Evolutionary conservation across 169 alveolate genomes (phyloP).

Genomic region (Eimeria praecox): DNA sequence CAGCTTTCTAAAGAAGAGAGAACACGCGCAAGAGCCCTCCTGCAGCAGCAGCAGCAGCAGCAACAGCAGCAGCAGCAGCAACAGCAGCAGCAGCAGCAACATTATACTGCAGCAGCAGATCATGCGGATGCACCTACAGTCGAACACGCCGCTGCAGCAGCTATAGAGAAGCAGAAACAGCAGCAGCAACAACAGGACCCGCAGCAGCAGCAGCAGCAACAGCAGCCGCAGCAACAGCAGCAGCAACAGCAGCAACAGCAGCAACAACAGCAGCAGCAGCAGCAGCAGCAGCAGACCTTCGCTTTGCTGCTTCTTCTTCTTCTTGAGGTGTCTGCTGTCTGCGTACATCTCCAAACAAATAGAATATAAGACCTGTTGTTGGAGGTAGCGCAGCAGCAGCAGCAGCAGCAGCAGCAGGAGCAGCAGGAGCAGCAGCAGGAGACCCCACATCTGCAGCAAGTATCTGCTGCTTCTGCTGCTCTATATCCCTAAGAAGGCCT

Average conservation of each 20-base stretch:
- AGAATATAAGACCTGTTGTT: constrained; percentile 33
- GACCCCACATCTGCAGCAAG: not conserved
- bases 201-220: constrained; percentile 29
- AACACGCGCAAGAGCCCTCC: constrained; percentile 74
- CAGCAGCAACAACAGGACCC: not conserved
- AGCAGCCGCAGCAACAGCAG: not conserved
- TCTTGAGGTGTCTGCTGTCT: constrained; percentile 34
- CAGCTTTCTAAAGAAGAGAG: constrained; percentile 72
- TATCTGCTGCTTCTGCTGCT: constrained; percentile 50
- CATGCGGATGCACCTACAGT: not conserved
- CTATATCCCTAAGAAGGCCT: not conserved
- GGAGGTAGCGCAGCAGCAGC: not conserved
- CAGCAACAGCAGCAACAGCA: not conserved
- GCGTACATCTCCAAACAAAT: constrained; percentile 40
- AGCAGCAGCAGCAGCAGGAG: constrained; percentile 12
- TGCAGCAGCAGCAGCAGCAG: constrained; percentile 53
- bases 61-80: constrained; percentile 36
- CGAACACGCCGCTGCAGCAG: not conserved
- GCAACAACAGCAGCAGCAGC: constrained; percentile 27
- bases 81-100: not conserved
- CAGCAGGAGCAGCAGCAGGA: not conserved
- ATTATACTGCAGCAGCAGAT: not conserved
- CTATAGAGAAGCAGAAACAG: not conserved
- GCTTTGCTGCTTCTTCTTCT: constrained; percentile 44
- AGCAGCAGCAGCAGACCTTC: constrained; percentile 50